Evolutionary conservation across 805 yeast genomes (phyloP), one percentile per base, ranked within the genome.

Genomic region (Zygotorulaspora florentina): DNA sequence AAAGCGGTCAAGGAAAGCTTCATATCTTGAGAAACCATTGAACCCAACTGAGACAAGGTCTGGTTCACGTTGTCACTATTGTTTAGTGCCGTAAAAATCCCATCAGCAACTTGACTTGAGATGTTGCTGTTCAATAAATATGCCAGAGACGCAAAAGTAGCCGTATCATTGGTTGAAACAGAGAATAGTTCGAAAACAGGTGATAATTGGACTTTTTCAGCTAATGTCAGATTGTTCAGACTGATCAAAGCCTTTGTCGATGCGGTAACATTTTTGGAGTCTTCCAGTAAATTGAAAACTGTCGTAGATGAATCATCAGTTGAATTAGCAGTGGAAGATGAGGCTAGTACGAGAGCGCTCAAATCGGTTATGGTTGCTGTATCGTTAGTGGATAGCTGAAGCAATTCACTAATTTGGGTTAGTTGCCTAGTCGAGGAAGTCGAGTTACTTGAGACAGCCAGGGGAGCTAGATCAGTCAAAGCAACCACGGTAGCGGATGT

Each of bases 121-220:
- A 64, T 45, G 13, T 57, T 51, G 8, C 55, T 39, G 37, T 53
- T 51, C 54, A 57, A 50, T 33, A 62, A 43, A 11, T 52, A 43
- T 15, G 48, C 45, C 30, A 62, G 38, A 1, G 59, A 47, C 8
- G 38, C 46, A 26, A 60, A 48, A 18, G 66, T 56, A 8, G 48
- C 55, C n/a, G 59, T 46, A 13, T 48, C 45, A 42, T 61, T 57
- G 5, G 50, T 51, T 3, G 64, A 55, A 20, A 43, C 43, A 28
- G 43, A 39, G 43, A 62, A 50, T 18, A 62, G 40, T 10, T 48
- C 31, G 33, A 64, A 55, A 18, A 63, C 61, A 7, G 68, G 67
- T 8, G 48, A 13, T 25, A 61, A 43, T 23, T 58, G 58, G 6
- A 46, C 36, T 36, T 57, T 53, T 20, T 60, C 58, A 0, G 59